Conservation (phyloP, 2,329 filamentous ascomycete genomes). For the Talaromyces sp. region DNA sequence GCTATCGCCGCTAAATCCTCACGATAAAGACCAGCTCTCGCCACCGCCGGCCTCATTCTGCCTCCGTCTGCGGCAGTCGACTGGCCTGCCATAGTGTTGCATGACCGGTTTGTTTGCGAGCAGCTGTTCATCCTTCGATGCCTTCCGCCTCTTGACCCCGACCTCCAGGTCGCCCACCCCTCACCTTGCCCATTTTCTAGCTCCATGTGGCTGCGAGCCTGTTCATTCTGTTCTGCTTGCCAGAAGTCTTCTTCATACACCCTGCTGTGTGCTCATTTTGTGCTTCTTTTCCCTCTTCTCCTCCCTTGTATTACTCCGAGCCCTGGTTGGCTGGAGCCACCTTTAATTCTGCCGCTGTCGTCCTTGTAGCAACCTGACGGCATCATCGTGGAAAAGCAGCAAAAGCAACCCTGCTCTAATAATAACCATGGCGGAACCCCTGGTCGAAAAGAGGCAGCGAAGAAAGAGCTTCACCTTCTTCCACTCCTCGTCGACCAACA, state of each 20-base stretch:
- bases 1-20: background rate
- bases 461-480: slow-evolving; percentile 31
- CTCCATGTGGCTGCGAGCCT: background rate
- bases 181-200: background rate
- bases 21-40: background rate
- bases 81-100: background rate
- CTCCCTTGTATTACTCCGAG: background rate
- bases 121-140: slow-evolving; percentile 1
- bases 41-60: background rate
- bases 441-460: slow-evolving; percentile 18
- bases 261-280: background rate
- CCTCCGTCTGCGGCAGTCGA: background rate
- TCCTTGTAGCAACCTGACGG: background rate
- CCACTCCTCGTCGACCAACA: slow-evolving; percentile 5
- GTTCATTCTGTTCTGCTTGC: background rate
- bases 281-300: background rate
- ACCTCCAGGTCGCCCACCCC: slow-evolving; percentile 16
- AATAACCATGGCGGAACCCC: slow-evolving; percentile 17
- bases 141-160: slow-evolving; percentile 14
- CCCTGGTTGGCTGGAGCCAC: background rate
- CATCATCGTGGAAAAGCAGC: background rate
- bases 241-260: background rate
- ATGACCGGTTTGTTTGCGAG: background rate
- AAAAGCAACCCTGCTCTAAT: background rate
- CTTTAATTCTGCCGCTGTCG: background rate